Evolutionary conservation across 306 rosid species (phyloP), one percentile per base, ranked within the genome.

Genomic region (Medicago truncatula): DNA sequence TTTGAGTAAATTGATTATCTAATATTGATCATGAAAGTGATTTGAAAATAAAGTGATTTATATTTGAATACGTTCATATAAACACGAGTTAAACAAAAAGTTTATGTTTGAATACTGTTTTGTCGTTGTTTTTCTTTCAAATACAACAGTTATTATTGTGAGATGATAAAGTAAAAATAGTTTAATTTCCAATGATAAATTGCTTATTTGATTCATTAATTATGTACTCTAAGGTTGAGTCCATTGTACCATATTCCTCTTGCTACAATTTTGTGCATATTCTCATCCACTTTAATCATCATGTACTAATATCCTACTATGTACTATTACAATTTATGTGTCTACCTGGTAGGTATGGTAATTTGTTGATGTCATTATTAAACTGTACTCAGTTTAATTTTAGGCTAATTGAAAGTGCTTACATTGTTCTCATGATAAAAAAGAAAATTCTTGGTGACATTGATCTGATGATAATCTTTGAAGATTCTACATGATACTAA

Each of bases 241-340:
- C 49, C 53, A 15, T 59, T 80, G 77, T 81, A 75, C 74, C 74
- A 70, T 76, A 64, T 76, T 70, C 81, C 49, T 4, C 61, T 76
- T 20, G 70, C 44, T 61, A 34, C 67, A 61, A 34, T 34, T 61
- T 31, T 34, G 44, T 31, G 67, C 67, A 61, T 61, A 61, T 61
- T 61, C 44, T 34, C 21, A 15, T 61, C 20, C 43, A 31, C 21
- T 34, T 15, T 61, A 61, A 61, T 34, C 67, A 61, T 61, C 44
- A 61, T 15, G 13, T 15, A 14, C 15, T 54, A 54, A 54, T 54
- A 18, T 21, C 61, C 31, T 54, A 54, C 61, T 3, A 6, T 18
- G 25, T 11, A 54, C 23, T 18, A 54, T 54, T 54, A 21, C 38
- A 58, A 11, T 21, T 5, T 47, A 11, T 31, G 4, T 2, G 6